phyloP scores from a whole-genome alignment of 2,329 filamentous ascomycete genomes.

The Graphilbum ipis-grandicollis region DNA sequence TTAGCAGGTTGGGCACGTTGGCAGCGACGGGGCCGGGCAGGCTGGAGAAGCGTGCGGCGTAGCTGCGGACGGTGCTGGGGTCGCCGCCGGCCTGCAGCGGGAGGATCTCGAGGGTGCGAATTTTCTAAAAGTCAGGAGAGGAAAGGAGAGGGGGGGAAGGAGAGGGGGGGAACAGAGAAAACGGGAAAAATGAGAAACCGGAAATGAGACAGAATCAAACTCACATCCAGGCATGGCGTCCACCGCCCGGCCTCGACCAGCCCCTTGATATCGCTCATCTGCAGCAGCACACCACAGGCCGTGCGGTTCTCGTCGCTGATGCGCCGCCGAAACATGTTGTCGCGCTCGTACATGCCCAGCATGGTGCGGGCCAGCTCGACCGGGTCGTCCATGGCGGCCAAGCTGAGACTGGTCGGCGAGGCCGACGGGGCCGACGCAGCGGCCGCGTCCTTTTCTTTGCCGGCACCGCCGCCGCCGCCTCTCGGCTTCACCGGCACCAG shows the following conservation, averaged over 20 bases:
- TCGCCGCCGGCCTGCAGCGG: conserved; percentile 62
- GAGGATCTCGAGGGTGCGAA: conserved; percentile 59
- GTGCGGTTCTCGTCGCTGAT: conserved; percentile 39
- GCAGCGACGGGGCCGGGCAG: conserved; percentile 68
- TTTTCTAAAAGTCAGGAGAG: conserved; percentile 28
- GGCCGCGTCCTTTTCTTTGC: conserved; percentile 14
- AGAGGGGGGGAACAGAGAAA: neutral
- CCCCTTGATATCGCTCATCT: conserved; percentile 44
- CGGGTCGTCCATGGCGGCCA: conserved; percentile 42
- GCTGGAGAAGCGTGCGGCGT: conserved; percentile 63
- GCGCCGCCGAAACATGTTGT: conserved; percentile 41
- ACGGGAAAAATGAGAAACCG: neutral
- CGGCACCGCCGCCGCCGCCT: conserved; percentile 27
- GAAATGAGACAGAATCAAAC: conserved; percentile 14
- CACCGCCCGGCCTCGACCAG: conserved; percentile 36
- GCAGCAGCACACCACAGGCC: conserved; percentile 37
- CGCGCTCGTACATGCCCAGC: conserved; percentile 45
- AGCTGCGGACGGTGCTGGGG: conserved; percentile 59
- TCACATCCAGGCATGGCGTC: conserved; percentile 41
- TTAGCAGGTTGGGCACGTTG: conserved; percentile 77
- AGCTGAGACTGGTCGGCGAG: conserved; percentile 38
- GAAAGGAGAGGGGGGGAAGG: neutral
- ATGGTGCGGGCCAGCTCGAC: conserved; percentile 41
- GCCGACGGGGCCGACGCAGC: conserved; percentile 31
- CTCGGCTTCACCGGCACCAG: conserved; percentile 68